Evolutionary conservation across 2,329 filamentous ascomycete genomes (phyloP).

Genomic region (Cryphonectria radicalis): DNA sequence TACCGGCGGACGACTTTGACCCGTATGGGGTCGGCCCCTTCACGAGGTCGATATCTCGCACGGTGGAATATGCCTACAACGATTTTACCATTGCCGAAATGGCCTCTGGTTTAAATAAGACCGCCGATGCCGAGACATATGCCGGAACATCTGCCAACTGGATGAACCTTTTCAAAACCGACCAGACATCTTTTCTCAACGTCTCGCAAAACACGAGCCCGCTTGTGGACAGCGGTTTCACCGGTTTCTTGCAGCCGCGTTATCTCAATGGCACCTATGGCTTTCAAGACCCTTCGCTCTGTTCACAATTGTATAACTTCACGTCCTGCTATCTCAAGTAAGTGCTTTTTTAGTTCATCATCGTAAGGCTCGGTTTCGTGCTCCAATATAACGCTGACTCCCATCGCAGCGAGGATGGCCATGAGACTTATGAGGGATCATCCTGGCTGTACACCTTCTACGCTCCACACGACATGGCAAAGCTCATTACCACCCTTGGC

Average conservation of each 20-base stretch:
- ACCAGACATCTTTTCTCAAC: conserved; percentile 54
- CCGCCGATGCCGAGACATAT: conserved; percentile 61
- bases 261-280: conserved; percentile 68
- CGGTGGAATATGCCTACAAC: conserved; percentile 75
- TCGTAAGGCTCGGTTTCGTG: background rate
- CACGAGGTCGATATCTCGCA: conserved; percentile 70
- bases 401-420: conserved; percentile 42
- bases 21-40: conserved; percentile 62
- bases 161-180: conserved; percentile 64
- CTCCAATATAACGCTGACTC: background rate
- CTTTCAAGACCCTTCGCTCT: conserved; percentile 66
- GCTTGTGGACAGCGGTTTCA: conserved; percentile 59
- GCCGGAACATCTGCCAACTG: conserved; percentile 61
- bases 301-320: conserved; percentile 54
- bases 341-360: background rate
- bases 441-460: conserved; percentile 72
- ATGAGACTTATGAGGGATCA: conserved; percentile 71
- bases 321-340: conserved; percentile 32
- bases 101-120: conserved; percentile 58
- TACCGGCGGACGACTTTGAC: conserved; percentile 69
- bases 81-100: conserved; percentile 69
- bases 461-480: conserved; percentile 46
- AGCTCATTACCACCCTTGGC: conserved; percentile 57
- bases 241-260: conserved; percentile 69
- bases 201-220: conserved; percentile 27